Percentiles rank a stretch among this genome's conserved stretches.
Evolutionary conservation across 2,329 filamentous ascomycete genomes (phyloP).

Genomic region (Diatrype stigma): DNA sequence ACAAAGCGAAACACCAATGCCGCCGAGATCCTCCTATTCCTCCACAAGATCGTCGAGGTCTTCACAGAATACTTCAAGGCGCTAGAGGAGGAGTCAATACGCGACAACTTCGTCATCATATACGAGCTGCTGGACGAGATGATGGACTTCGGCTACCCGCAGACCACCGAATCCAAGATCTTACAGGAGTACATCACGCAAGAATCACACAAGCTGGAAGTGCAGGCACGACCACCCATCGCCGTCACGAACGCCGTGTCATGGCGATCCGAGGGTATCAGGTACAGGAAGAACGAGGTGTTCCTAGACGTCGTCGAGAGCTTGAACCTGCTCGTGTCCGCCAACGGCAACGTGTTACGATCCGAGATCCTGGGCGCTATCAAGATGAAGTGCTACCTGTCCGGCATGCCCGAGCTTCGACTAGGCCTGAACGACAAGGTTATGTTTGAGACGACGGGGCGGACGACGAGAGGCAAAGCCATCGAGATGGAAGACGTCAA

Average conservation of each 20-base stretch:
- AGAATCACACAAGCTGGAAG: constrained; percentile 96
- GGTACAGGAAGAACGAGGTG: constrained; percentile 98
- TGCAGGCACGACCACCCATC: constrained; percentile 92
- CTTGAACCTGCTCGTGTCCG: constrained; percentile 89
- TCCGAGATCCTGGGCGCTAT: constrained; percentile 95
- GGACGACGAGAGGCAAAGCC: constrained; percentile 89
- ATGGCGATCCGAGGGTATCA: constrained; percentile 95
- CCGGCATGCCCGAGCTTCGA: constrained; percentile 94
- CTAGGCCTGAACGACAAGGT: constrained; percentile 97
- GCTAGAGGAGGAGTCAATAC: constrained; percentile 95
- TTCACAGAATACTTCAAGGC: constrained; percentile 99
- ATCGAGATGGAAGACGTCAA: constrained; percentile 99
- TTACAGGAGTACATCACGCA: constrained; percentile 99
- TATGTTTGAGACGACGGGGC: constrained; percentile 98
- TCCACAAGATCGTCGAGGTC: constrained; percentile 97
- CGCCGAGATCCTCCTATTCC: constrained; percentile 94
- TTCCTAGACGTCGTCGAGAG: constrained; percentile 97
- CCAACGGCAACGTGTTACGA: constrained; percentile 89
- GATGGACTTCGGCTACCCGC: constrained; percentile 99
- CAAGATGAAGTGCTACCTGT: constrained; percentile 99
- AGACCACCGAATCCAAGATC: constrained; percentile 98
- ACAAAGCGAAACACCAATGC: constrained; percentile 99
- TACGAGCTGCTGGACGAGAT: constrained; percentile 99
- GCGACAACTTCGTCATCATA: constrained; percentile 99
- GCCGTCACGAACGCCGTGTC: constrained; percentile 97